Percentiles rank a stretch among this genome's conserved stretches.
Conservation (phyloP, 352 stramenopile species). For the Globisporangium solare region DNA sequence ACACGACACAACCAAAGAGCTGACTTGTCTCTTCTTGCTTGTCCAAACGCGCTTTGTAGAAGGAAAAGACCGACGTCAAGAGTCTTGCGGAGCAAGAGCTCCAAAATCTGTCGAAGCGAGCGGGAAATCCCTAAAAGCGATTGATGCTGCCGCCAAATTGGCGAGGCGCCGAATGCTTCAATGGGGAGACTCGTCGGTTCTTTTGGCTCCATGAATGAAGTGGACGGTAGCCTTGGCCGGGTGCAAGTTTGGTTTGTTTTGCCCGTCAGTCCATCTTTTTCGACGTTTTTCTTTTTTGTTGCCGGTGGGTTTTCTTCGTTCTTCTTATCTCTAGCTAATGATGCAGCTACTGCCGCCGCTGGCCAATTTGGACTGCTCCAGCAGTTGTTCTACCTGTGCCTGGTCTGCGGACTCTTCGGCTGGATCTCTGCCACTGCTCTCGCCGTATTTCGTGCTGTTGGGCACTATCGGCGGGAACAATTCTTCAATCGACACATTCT, state of each 20-base stretch:
- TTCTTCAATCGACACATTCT: conserved; percentile 58
- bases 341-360: conserved; percentile 44
- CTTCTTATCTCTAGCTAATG: conserved; percentile 38
- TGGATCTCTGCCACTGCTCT: conserved; percentile 18
- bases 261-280: too few species aligned
- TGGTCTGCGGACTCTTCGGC: conserved; percentile 36
- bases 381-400: conserved; percentile 59
- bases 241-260: conserved; percentile 3
- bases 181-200: not conserved
- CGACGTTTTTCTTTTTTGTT: too few species aligned
- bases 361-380: conserved; percentile 60
- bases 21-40: not conserved
- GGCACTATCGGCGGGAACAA: conserved; percentile 61
- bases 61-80: conserved; percentile 60
- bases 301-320: not conserved
- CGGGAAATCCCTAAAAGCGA: conserved; percentile 6
- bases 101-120: conserved; percentile 40
- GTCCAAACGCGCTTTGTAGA: conserved; percentile 21
- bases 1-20: conserved; percentile 1
- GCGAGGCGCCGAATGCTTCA: too few species aligned
- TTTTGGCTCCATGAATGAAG: not conserved
- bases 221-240: too few species aligned
- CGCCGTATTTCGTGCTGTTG: conserved; percentile 23
- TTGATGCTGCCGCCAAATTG: not conserved
- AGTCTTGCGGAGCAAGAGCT: conserved; percentile 52